Evolutionary conservation across 768 basidiomycete species (phyloP), one percentile per base, ranked within the genome.

Genomic region (Dictyophora rubrovolvata): DNA sequence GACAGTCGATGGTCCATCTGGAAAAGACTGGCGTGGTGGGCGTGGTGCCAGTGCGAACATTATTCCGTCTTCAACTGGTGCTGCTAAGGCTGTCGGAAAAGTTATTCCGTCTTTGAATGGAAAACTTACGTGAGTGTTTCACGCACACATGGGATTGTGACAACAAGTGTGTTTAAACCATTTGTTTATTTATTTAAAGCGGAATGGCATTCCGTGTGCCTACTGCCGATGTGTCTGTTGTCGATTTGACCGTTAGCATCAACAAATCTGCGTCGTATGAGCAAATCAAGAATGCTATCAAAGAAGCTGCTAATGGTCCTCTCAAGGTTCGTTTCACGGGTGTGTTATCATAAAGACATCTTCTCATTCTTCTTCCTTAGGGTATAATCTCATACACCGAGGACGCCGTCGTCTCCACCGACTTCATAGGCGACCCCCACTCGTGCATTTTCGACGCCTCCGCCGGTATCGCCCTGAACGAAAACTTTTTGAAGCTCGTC

Each of bases 61-160:
- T 77, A 99, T 99, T 71, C 95, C 95, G 53, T 96, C 94, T 21
- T 95, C 94, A 66, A 97, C 95, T 65, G 95, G 95, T 75, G 95
- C 95, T 64, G 95, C 95, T 73, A 99, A 98, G 84, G 93, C 93
- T 63, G 93, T 95, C 70, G 93, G 93, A 68, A 95, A 96, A 80
- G 93, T 99, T 74, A 97, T 98, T 71, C 95, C 95, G 61, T 72
- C 74, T 54, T 82, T 99, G 66, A 96, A 97, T 76, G 95, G 95
- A 77, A 98, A 97, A 79, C 86, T 99, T 69, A 98, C 93, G 88
- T 90, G 70, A 66, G 86, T 74, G 20, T 56, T 33, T n/a, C n/a
- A n/a, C n/a, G n/a, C 23, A n/a, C 10, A 14, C 18, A 5, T 22
- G 34, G 23, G 2, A 10, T 28, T 35, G 8, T 57, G 20, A 7